Percentiles rank a stretch among this genome's conserved stretches.
Evolutionary conservation across 2,329 filamentous ascomycete genomes (phyloP).

Genomic region (Aspergillus pseudonomiae): DNA sequence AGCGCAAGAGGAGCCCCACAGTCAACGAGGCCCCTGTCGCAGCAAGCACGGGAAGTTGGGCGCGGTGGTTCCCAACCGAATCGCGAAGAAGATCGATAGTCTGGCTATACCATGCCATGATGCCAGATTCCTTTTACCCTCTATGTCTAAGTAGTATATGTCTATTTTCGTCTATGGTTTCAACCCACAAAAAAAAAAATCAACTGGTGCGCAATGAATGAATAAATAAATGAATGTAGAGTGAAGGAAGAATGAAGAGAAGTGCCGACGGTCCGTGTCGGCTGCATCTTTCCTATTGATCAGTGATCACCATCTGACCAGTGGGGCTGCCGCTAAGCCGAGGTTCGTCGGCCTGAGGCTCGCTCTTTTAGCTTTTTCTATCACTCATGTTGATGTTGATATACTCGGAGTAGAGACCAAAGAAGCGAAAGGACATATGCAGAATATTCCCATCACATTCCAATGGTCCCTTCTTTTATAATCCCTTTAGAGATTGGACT

Average conservation of each 20-base stretch:
- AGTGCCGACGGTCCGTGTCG: not conserved
- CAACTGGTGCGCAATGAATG: not conserved
- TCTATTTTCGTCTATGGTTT: constrained; percentile 2
- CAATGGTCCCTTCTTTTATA: not conserved
- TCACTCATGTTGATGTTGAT: not conserved
- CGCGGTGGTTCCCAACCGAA: constrained; percentile 32
- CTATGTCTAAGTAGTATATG: not conserved
- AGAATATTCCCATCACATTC: not conserved
- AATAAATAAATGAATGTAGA: not conserved
- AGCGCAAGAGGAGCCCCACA: constrained; percentile 35
- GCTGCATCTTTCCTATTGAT: not conserved
- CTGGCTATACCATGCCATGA: constrained; percentile 40
- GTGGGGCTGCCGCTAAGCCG: not conserved
- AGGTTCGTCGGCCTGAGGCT: not conserved
- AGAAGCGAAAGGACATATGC: not conserved
- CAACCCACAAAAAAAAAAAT: not conserved
- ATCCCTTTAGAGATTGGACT: not conserved
- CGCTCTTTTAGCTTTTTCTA: not conserved
- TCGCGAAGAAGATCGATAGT: constrained; percentile 38
- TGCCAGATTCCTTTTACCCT: not conserved
- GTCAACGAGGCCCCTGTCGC: constrained; percentile 40
- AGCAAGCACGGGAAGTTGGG: constrained; percentile 37
- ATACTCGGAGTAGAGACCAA: too few relatives aligned
- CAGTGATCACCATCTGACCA: not conserved
- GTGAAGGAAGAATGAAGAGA: not conserved